Evolutionary conservation across 2,329 filamentous ascomycete species (phyloP).

Genomic region (Ophiocordyceps unilateralis): DNA sequence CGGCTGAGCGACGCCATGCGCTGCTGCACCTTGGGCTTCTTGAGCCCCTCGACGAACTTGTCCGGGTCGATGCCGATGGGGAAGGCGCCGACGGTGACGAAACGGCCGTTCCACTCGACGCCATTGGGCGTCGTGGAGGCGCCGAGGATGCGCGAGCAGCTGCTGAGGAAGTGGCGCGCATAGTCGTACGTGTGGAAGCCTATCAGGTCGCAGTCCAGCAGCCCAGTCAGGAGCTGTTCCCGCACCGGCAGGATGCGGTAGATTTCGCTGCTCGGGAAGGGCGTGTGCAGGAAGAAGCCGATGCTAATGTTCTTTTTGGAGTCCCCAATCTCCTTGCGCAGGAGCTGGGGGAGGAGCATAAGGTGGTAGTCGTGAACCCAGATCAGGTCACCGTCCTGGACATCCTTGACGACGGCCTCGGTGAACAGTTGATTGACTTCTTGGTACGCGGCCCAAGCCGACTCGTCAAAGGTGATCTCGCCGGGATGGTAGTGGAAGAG

Average conservation of each 20-base stretch:
- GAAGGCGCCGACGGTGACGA: slow-evolving; percentile 85
- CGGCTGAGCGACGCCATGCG: slow-evolving; percentile 70
- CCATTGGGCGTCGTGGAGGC: slow-evolving; percentile 78
- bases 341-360: slow-evolving; percentile 91
- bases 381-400: slow-evolving; percentile 83
- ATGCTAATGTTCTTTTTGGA: slow-evolving; percentile 87
- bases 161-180: slow-evolving; percentile 91
- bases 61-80: slow-evolving; percentile 97
- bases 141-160: slow-evolving; percentile 79
- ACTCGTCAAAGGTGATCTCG: slow-evolving; percentile 95
- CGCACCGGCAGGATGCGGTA: slow-evolving; percentile 90
- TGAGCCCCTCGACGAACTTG: slow-evolving; percentile 79
- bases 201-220: slow-evolving; percentile 86
- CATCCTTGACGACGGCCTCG: slow-evolving; percentile 68
- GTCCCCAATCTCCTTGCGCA: slow-evolving; percentile 71
- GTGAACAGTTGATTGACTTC: slow-evolving; percentile 90
- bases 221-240: slow-evolving; percentile 70
- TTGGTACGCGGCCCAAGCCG: slow-evolving; percentile 80
- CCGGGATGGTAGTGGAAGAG: slow-evolving; percentile 97
- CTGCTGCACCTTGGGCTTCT: slow-evolving; percentile 72
- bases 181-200: slow-evolving; percentile 99
- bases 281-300: slow-evolving; percentile 94
- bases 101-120: slow-evolving; percentile 75
- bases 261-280: slow-evolving; percentile 92
- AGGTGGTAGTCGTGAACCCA: slow-evolving; percentile 99